Base-by-base conservation (phyloP, 2,329 filamentous ascomycete genomes). In the Trichoderma asperellum region DNA sequence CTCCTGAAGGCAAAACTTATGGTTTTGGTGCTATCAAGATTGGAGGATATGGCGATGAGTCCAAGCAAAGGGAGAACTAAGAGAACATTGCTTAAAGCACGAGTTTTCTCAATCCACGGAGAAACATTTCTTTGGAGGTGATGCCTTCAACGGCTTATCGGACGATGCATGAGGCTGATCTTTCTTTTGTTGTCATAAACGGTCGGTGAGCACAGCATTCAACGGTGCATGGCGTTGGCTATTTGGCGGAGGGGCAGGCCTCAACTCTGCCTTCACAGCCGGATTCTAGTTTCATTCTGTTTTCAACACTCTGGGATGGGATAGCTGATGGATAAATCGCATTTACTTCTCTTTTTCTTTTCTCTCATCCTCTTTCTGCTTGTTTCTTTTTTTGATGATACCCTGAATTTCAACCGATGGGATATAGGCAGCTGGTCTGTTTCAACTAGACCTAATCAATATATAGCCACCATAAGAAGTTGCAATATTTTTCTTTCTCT, bases 1-100 rank as follows among this genome's bases (percentile, higher is more conserved):
- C 81, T 0, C 83, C 85, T 4, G 88, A 93, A 80, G 90, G 90
- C 3, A 87, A 87, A 83, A 88, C 88, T 8, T 93, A 89, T 70
- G 81, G 79, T 1, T 81, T 83, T 37, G 83, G 82, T 16, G 85
- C 84, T 24, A 83, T 83, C 68, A 83, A 81, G 34, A 81, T 87
- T 71, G 87, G 83, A 55, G 86, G 87, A 1, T 89, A 89, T 70
- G 83, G 87, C 12, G 82, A 87, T n/a, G 87, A 89, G 81, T 81
- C 79, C 60, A 83, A 79, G 74, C 75, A 75, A 49, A 78, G 74
- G 18, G 73, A 79, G 69, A 68, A 49, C 14, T 81, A 76, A 68
- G 35, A 12, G 47, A 18, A 11, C 7, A n/a, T 1, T 43, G 21
- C 12, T 24, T 49, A n/a, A 24, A 24, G 47, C n/a, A 49, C 47